phyloP scores from a whole-genome alignment of 2,329 filamentous ascomycete species.

The Cryphonectria nitschkei region DNA sequence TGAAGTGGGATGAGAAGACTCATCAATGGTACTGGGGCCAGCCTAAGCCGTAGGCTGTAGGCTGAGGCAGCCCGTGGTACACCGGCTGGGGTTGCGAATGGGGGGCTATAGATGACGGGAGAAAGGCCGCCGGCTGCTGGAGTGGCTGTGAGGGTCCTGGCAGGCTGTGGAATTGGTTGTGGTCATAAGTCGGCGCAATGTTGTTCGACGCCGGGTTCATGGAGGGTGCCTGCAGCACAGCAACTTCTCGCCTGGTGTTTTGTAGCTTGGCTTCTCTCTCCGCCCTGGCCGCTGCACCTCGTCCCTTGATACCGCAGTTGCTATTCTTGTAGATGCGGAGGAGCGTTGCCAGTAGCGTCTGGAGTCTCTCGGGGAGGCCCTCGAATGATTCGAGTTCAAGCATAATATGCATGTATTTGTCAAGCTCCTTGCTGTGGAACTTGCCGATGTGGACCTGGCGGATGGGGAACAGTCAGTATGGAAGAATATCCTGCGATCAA shows the following conservation, averaged over 20 bases:
- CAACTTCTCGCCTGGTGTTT: constrained; percentile 2
- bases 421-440: constrained; percentile 22
- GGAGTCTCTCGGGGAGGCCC: constrained; percentile 66
- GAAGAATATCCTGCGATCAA: background rate
- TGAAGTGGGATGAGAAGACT: background rate
- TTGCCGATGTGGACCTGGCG: constrained; percentile 24
- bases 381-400: background rate
- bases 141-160: constrained; percentile 17
- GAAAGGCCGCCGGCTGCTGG: constrained; percentile 7
- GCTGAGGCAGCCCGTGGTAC: constrained; percentile 24
- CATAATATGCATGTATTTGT: constrained; percentile 13
- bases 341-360: constrained; percentile 83
- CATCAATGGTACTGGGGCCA: constrained; percentile 25
- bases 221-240: constrained; percentile 27
- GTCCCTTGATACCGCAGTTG: constrained; percentile 97
- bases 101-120: constrained; percentile 15
- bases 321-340: constrained; percentile 91
- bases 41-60: constrained; percentile 22
- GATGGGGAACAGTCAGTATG: background rate
- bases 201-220: constrained; percentile 36
- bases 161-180: constrained; percentile 19
- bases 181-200: constrained; percentile 32
- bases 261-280: constrained; percentile 41
- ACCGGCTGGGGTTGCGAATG: constrained; percentile 14
- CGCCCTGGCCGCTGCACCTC: constrained; percentile 78